phyloP scores from a whole-genome alignment of 768 basidiomycete species.

The Leccinum truebloodii region DNA sequence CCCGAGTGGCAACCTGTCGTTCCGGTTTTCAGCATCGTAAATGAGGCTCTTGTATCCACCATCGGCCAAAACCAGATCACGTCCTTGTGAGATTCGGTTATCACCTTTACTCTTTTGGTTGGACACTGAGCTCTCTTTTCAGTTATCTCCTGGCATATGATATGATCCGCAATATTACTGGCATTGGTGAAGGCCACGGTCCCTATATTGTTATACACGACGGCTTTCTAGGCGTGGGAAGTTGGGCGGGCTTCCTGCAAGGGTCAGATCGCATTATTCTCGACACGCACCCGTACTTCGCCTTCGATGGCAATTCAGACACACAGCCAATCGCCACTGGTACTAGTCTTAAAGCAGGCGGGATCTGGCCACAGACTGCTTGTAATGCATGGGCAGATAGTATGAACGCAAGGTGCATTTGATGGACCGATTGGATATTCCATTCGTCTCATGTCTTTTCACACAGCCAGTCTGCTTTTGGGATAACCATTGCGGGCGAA shows the following conservation, averaged over 20 bases:
- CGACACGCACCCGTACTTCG: constrained; percentile 72
- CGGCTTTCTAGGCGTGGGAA: constrained; percentile 49
- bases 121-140: constrained; percentile 11
- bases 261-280: constrained; percentile 63
- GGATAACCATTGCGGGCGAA: constrained; percentile 75
- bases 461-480: constrained; percentile 53
- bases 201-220: constrained; percentile 64
- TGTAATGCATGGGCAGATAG: constrained; percentile 59
- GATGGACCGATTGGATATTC: background rate
- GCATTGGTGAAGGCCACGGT: constrained; percentile 64
- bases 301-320: constrained; percentile 47
- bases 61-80: constrained; percentile 58
- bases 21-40: constrained; percentile 61
- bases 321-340: constrained; percentile 36
- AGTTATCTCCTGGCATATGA: constrained; percentile 61
- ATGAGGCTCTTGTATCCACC: constrained; percentile 53
- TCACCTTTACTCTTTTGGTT: background rate
- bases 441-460: constrained; percentile 1
- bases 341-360: constrained; percentile 38
- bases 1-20: constrained; percentile 67
- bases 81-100: constrained; percentile 55
- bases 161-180: constrained; percentile 72
- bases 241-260: constrained; percentile 51
- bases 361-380: constrained; percentile 49
- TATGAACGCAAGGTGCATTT: constrained; percentile 45